phyloP scores from a whole-genome alignment of 2,329 filamentous ascomycete species.

The Lachnellula arida region DNA sequence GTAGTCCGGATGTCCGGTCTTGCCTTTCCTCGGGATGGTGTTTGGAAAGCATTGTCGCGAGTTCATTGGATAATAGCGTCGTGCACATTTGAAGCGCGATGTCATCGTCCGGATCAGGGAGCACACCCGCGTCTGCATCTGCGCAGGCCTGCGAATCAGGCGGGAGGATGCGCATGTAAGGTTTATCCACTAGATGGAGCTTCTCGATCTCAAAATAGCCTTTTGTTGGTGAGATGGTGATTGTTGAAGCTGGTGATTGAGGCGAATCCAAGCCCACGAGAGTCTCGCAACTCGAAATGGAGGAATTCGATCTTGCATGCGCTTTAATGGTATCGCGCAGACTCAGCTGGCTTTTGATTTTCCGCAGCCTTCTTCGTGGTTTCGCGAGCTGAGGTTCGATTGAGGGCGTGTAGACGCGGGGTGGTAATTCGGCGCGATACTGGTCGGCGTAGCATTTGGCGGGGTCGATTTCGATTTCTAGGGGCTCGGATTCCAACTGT shows the following conservation, averaged over 20 bases:
- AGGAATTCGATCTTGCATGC: slow-evolving; percentile 5
- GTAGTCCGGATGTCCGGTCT: slow-evolving; percentile 24
- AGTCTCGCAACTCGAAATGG: slow-evolving; percentile 18
- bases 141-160: not conserved
- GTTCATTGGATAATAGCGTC: slow-evolving; percentile 26
- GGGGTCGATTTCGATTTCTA: slow-evolving; percentile 13
- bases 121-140: not conserved
- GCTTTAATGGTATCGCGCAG: slow-evolving; percentile 24
- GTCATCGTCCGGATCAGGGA: slow-evolving; percentile 12
- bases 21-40: slow-evolving; percentile 11
- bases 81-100: slow-evolving; percentile 28
- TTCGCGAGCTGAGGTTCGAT: slow-evolving; percentile 1
- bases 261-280: slow-evolving; percentile 18
- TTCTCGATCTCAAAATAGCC: slow-evolving; percentile 3
- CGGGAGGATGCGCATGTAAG: not conserved
- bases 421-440: slow-evolving; percentile 21
- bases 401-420: slow-evolving; percentile 6
- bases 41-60: slow-evolving; percentile 20
- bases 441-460: slow-evolving; percentile 22
- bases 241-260: slow-evolving; percentile 9
- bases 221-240: not conserved
- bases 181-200: slow-evolving; percentile 1
- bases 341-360: slow-evolving; percentile 28
- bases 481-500: slow-evolving; percentile 22
- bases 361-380: slow-evolving; percentile 17